Evolutionary conservation across 352 stramenopile genomes (phyloP), one percentile per base, ranked within the genome.

Genomic region (Stephanocyclus meneghinianus): DNA sequence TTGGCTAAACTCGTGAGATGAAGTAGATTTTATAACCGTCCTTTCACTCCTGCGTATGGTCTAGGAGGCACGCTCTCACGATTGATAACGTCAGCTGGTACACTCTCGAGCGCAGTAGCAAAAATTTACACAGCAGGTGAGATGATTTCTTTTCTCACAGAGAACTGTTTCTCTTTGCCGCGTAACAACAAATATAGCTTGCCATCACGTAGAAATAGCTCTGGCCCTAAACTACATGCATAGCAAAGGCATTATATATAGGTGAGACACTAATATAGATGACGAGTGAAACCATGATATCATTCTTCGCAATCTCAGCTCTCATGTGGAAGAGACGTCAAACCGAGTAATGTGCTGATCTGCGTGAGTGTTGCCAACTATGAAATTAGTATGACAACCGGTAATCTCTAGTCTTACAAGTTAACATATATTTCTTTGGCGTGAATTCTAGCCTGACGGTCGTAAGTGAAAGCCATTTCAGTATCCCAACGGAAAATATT

Each of bases 161-260:
- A 21, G n/a, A 9, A 21, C 45, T 53, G 6, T 21, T 10, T 21
- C 13, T 21, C n/a, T 16, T 6, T 16, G 13, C n/a, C 13, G 0
- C 2, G n/a, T 9, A 16, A 16, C 6, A 53, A 1, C 11, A 53
- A 21, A 53, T 16, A 53, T 53, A 16, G 13, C 11, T 16, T 4
- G 6, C n/a, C 11, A 53, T 21, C 11, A 15, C 4, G 10, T 11
- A 59, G 57, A 80, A 63, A 80, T 80, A 48, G 51, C 72, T 7
- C 21, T 80, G 3, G 72, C 62, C 16, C n/a, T 80, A 13, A 63
- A 80, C 42, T 80, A 68, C 60, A 76, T 76, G 42, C 68, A 76
- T 64, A 6, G n/a, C 8, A 67, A 63, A 61, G 68, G 68, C 2
- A 69, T 67, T 40, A 74, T 74, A 40, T 74, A 74, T 16, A 40